Conservation (phyloP, 495 filamentous ascomycete genomes). For the Trichoderma orchidacearum region DNA sequence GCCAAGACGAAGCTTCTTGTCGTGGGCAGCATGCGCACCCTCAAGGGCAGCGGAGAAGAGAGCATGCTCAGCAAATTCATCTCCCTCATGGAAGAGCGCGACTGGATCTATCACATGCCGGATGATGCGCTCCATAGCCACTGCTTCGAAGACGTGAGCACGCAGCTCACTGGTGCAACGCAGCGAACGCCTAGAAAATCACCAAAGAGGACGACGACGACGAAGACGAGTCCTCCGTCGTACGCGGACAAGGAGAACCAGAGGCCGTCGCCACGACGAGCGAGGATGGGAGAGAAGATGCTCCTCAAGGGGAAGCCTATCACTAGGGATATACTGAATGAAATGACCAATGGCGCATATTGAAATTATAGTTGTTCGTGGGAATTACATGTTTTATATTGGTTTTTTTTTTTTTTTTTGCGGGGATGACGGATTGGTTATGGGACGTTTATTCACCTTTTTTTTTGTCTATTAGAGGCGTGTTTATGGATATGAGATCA, state of each 20-base stretch:
- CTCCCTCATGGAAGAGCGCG: constrained; percentile 52
- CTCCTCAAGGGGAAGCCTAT: constrained; percentile 27
- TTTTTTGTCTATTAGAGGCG: not conserved
- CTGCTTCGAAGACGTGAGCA: constrained; percentile 38
- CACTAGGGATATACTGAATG: constrained; percentile 34
- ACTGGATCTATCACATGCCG: constrained; percentile 66
- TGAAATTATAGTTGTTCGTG: constrained; percentile 1
- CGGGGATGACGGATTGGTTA: not conserved
- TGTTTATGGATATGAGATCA: not conserved
- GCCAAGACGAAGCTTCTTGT: constrained; percentile 84
- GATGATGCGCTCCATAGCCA: constrained; percentile 51
- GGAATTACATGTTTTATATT: not conserved
- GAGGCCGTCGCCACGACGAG: constrained; percentile 13
- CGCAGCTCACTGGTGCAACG: constrained; percentile 19
- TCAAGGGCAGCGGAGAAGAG: constrained; percentile 46
- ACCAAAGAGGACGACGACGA: constrained; percentile 6
- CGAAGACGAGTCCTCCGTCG: constrained; percentile 2
- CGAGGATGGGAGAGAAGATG: constrained; percentile 21
- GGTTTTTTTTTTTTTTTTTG: not conserved
- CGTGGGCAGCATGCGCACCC: constrained; percentile 63
- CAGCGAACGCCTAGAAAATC: not conserved
- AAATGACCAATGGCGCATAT: constrained; percentile 24
- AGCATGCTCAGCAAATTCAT: constrained; percentile 68
- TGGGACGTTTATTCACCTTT: not conserved
- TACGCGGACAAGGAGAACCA: constrained; percentile 7